Conservation (phyloP, 305 asterid genomes). For the Ilex paraguariensis region DNA sequence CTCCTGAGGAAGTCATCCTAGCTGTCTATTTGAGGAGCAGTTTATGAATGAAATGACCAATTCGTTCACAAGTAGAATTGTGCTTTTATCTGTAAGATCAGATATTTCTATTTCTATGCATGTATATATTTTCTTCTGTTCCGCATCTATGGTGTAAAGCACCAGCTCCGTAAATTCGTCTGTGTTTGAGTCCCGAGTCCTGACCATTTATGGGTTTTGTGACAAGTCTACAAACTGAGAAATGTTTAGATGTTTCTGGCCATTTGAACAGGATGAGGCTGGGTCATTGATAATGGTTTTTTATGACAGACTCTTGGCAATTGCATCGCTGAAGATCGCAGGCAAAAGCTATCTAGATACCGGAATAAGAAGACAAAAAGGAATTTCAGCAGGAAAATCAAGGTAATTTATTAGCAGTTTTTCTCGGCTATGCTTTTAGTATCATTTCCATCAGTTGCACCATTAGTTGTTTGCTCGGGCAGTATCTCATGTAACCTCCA, state of each 20-base stretch:
- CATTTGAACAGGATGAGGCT: constrained; percentile 54
- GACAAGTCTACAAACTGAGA: constrained; percentile 39
- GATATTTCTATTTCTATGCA: not conserved
- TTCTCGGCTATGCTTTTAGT: not conserved
- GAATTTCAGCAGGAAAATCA: constrained; percentile 88
- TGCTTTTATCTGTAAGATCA: not conserved
- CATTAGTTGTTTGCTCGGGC: too few relatives aligned
- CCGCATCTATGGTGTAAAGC: too few relatives aligned
- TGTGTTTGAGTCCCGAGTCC: constrained; percentile 10
- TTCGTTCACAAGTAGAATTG: not conserved
- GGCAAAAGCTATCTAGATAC: constrained; percentile 87
- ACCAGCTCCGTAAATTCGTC: not conserved
- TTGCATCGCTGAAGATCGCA: constrained; percentile 64
- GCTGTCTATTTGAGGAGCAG: too few relatives aligned
- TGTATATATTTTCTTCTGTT: not conserved
- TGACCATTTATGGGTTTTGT: constrained; percentile 19
- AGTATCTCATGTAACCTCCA: too few relatives aligned
- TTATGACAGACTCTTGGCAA: constrained; percentile 79
- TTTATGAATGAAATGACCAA: not conserved
- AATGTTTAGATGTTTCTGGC: constrained; percentile 49
- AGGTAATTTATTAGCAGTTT: constrained; percentile 35
- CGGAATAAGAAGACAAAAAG: constrained; percentile 84
- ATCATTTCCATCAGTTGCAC: too few relatives aligned
- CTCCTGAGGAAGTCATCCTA: too few relatives aligned
- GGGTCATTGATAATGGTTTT: constrained; percentile 62